These are phyloP conservation scores for Sarocladiaceae sp. DNA, from an alignment of 2,329 filamentous ascomycete genomes.

Conservation along the genomic window DNA sequence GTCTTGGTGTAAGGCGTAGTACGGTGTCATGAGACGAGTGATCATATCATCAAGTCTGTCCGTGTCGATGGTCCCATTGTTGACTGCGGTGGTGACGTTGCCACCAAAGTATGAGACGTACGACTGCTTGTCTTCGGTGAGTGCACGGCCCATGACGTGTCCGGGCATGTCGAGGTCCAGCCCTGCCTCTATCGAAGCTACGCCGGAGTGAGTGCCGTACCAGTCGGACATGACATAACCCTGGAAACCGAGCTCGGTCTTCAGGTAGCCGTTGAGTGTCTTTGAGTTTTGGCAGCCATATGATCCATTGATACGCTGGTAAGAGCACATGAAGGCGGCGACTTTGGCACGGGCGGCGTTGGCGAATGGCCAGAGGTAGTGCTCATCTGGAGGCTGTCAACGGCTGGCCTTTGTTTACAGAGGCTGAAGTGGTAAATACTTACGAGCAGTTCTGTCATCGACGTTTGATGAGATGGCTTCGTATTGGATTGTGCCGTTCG, in stretches of 20 bases:
- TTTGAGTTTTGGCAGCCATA: conserved; percentile 33
- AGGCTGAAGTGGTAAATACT: neutral
- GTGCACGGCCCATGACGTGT: neutral
- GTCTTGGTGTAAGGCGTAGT: conserved; percentile 46
- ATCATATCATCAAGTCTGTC: conserved; percentile 42
- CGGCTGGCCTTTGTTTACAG: neutral
- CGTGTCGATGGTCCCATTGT: conserved; percentile 39
- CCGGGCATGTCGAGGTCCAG: conserved; percentile 30
- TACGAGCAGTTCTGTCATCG: conserved; percentile 52
- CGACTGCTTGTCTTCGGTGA: neutral
- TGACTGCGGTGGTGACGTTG: conserved; percentile 41
- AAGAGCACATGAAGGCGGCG: conserved; percentile 51
- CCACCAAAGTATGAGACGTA: conserved; percentile 35
- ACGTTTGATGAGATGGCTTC: conserved; percentile 40
- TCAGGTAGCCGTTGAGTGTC: conserved; percentile 30
- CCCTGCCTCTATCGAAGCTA: conserved; percentile 20
- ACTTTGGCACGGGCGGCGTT: conserved; percentile 26
- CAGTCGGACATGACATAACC: conserved; percentile 41
- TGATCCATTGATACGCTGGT: conserved; percentile 37
- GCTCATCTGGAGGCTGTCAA: conserved; percentile 11
- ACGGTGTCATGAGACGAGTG: conserved; percentile 50
- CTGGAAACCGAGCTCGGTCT: conserved; percentile 37
- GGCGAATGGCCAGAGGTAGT: conserved; percentile 31
- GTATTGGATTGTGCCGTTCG: conserved; percentile 20
- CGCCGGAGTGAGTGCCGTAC: conserved; percentile 26